phyloP scores from a whole-genome alignment of 140 eudicot species.

The Oenanthe javanica region DNA sequence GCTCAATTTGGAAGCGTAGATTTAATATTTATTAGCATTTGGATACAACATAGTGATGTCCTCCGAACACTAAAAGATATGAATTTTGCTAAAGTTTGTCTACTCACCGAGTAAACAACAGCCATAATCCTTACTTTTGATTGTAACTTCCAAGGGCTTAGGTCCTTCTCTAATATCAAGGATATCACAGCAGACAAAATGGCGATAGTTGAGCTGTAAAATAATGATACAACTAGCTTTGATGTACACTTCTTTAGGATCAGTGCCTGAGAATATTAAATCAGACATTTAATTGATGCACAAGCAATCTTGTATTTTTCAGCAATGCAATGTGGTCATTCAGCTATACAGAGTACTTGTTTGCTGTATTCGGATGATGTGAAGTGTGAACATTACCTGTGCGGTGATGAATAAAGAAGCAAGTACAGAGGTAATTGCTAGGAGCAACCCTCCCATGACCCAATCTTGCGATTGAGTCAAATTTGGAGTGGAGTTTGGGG shows the following conservation, averaged over 20 bases:
- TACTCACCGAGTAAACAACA: conserved; percentile 54
- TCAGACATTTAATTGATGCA: neutral
- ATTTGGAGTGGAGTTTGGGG: conserved; percentile 15
- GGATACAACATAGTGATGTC: neutral
- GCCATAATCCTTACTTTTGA: conserved; percentile 42
- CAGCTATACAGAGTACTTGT: neutral
- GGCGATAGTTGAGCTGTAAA: conserved; percentile 51
- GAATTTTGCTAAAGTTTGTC: neutral
- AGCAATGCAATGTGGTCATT: neutral
- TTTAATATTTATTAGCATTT: neutral
- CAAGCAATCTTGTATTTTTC: neutral
- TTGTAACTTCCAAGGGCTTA: conserved; percentile 47
- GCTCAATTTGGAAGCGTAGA: neutral
- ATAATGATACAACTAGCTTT: conserved; percentile 46
- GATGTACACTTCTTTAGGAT: conserved; percentile 52
- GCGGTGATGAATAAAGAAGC: conserved; percentile 45
- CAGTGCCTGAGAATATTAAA: conserved; percentile 46
- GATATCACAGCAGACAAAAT: conserved; percentile 46
- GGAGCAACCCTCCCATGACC: conserved; percentile 56
- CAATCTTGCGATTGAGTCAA: conserved; percentile 32
- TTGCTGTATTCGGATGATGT: neutral
- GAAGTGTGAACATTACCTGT: conserved; percentile 33
- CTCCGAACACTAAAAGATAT: too few species aligned
- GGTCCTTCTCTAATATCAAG: conserved; percentile 44
- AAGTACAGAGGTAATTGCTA: conserved; percentile 35